Evolutionary conservation across 2,329 filamentous ascomycete species (phyloP).

Genomic region (Xylariaceae sp.): DNA sequence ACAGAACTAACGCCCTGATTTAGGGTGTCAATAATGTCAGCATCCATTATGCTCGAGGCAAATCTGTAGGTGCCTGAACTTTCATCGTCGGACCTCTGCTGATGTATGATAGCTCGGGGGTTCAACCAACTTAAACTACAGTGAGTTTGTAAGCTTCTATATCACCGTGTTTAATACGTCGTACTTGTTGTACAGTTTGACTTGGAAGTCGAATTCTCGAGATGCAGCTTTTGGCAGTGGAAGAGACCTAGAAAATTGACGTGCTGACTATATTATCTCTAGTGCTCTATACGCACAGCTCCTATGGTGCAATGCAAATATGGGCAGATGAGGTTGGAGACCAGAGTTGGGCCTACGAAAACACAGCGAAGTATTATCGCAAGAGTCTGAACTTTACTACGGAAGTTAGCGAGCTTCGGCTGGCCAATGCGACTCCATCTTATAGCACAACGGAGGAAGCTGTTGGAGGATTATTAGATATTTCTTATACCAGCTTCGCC

Average conservation of each 20-base stretch:
- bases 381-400: slow-evolving; percentile 33
- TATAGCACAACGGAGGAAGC: slow-evolving; percentile 32
- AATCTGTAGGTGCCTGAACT: background rate
- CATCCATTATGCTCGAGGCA: slow-evolving; percentile 6
- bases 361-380: slow-evolving; percentile 19
- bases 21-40: slow-evolving; percentile 3
- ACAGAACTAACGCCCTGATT: background rate
- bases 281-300: slow-evolving; percentile 10
- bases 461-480: slow-evolving; percentile 45
- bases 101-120: slow-evolving; percentile 1
- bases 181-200: too few species aligned
- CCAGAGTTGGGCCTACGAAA: background rate
- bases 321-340: slow-evolving; percentile 10
- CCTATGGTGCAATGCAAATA: slow-evolving; percentile 6
- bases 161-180: too few species aligned
- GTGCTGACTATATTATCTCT: background rate
- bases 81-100: background rate
- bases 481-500: slow-evolving; percentile 48
- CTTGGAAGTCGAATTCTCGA: too few species aligned
- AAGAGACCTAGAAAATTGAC: too few species aligned
- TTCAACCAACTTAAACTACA: slow-evolving; percentile 7
- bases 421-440: slow-evolving; percentile 22
- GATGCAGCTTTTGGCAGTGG: too few species aligned
- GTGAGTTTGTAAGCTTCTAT: too few species aligned
- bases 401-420: slow-evolving; percentile 23